These are phyloP conservation scores for Trichoderma sp. DNA, from an alignment of 2,329 filamentous ascomycete species.

Conservation along the genomic window DNA sequence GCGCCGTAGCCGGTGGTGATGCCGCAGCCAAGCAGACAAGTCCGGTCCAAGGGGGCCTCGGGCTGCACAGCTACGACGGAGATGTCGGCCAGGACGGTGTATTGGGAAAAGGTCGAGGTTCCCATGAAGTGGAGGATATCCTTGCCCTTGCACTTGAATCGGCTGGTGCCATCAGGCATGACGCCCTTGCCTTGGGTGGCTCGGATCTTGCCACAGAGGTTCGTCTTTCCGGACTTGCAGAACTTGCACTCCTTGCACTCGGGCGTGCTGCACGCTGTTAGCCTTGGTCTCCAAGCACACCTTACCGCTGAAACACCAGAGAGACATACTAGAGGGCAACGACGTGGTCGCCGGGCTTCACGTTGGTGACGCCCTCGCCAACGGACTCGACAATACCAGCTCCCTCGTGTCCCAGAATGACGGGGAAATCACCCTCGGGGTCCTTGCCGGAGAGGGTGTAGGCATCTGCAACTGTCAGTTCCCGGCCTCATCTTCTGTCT, in stretches of 20 bases:
- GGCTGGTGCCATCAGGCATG: constrained; percentile 95
- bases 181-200: constrained; percentile 93
- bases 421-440: constrained; percentile 90
- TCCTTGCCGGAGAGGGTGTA: constrained; percentile 97
- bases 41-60: constrained; percentile 92
- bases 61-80: constrained; percentile 91
- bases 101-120: constrained; percentile 97
- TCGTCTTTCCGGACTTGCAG: constrained; percentile 99
- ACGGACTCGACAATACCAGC: constrained; percentile 91
- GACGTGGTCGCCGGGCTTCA: constrained; percentile 92
- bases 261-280: constrained; percentile 68
- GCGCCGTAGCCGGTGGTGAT: constrained; percentile 99
- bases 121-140: constrained; percentile 99
- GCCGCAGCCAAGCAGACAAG: constrained; percentile 93
- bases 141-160: constrained; percentile 94
- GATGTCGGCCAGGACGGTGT: constrained; percentile 97
- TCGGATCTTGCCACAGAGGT: constrained; percentile 98
- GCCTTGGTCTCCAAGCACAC: neutral
- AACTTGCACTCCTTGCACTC: constrained; percentile 99
- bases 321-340: constrained; percentile 76
- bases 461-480: constrained; percentile 61
- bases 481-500: neutral
- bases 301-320: neutral
- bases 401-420: constrained; percentile 87
- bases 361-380: constrained; percentile 90